Evolutionary conservation across 768 basidiomycete genomes (phyloP).

Genomic region (Mycena metata): DNA sequence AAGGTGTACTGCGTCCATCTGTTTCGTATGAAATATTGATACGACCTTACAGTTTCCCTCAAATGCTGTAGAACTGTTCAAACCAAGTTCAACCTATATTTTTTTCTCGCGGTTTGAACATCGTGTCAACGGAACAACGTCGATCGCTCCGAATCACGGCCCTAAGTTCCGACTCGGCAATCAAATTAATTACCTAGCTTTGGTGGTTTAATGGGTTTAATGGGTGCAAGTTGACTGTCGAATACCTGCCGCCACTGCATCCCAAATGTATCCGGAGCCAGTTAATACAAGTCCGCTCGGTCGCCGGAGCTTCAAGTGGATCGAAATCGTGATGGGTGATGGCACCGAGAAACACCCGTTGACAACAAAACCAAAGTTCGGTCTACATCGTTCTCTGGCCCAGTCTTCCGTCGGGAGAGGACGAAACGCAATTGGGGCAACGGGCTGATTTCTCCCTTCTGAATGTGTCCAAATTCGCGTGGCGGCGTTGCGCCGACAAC

Average conservation of each 20-base stretch:
- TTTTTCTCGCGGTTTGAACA: not conserved
- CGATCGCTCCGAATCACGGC: too few relatives aligned
- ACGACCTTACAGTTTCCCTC: too few relatives aligned
- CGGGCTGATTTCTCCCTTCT: conserved; percentile 9
- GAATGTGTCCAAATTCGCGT: conserved; percentile 13
- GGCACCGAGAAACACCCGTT: conserved; percentile 21
- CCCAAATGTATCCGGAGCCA: too few relatives aligned
- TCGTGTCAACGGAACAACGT: too few relatives aligned
- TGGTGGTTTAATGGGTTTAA: too few relatives aligned
- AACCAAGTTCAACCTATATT: not conserved
- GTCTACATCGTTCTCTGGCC: not conserved
- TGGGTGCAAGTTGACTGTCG: too few relatives aligned
- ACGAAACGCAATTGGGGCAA: not conserved
- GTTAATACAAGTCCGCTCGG: not conserved
- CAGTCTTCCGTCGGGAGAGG: conserved; percentile 4
- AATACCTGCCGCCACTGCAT: not conserved
- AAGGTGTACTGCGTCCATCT: not conserved
- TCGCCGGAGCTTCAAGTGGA: conserved; percentile 10
- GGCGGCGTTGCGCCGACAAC: conserved; percentile 26
- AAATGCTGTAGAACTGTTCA: too few relatives aligned
- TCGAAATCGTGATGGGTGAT: conserved; percentile 1
- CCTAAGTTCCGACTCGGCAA: too few relatives aligned
- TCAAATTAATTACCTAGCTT: too few relatives aligned
- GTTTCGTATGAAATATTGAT: too few relatives aligned
- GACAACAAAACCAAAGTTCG: conserved; percentile 16